Evolutionary conservation across 2,329 filamentous ascomycete genomes (phyloP).

Genomic region (Basipetospora chlamydospora): DNA sequence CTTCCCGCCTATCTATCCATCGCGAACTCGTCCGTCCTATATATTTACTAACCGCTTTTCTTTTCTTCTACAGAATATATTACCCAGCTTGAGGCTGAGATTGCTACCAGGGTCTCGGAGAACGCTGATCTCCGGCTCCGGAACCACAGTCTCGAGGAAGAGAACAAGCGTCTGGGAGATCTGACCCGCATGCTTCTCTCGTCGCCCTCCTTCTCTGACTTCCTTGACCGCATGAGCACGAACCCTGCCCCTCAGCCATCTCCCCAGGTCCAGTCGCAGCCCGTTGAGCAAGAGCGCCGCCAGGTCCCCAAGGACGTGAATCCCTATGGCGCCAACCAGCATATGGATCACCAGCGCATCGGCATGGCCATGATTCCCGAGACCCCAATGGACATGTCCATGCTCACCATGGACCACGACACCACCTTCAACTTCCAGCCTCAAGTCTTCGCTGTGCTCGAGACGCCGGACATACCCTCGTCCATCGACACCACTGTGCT

Average conservation of each 20-base stretch:
- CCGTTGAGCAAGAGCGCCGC: constrained; percentile 26
- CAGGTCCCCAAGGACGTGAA: constrained; percentile 52
- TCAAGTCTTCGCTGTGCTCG: constrained; percentile 59
- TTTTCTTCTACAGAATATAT: constrained; percentile 73
- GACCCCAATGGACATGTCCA: constrained; percentile 58
- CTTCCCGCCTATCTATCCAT: no score
- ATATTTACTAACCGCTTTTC: constrained; percentile 39
- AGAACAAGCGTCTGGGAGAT: constrained; percentile 69
- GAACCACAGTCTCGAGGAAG: constrained; percentile 69
- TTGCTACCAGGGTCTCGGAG: constrained; percentile 72
- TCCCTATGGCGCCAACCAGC: constrained; percentile 40
- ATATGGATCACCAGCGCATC: constrained; percentile 50
- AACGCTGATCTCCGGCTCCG: constrained; percentile 65
- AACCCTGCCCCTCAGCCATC: constrained; percentile 30
- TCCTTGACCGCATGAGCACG: constrained; percentile 55
- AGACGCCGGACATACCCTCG: constrained; percentile 51
- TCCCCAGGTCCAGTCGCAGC: constrained; percentile 13
- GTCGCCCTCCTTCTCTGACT: constrained; percentile 70
- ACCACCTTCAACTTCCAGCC: constrained; percentile 47
- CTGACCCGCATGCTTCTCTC: constrained; percentile 69
- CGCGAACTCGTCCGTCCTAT: constrained; percentile 2
- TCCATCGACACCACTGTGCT: constrained; percentile 45
- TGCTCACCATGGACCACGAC: constrained; percentile 43
- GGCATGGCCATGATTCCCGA: constrained; percentile 77
- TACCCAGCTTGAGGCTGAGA: constrained; percentile 78